phyloP scores from a whole-genome alignment of 495 filamentous ascomycete genomes.

The Opeltia flavorubescens region DNA sequence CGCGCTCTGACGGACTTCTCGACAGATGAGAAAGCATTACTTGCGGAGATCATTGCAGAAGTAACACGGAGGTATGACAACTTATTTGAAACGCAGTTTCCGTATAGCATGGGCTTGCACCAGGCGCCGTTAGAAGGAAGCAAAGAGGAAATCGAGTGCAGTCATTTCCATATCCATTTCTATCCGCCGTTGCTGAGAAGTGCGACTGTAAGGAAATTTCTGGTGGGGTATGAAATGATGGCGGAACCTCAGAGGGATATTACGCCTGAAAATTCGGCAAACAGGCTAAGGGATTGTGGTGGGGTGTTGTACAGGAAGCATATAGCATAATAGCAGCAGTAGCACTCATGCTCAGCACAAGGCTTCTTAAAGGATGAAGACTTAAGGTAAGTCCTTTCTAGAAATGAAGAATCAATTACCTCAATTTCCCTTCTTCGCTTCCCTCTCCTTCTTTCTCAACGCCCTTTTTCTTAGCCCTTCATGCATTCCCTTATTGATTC shows the following conservation, averaged over 20 bases:
- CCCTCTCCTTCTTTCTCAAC: slow-evolving; percentile 75
- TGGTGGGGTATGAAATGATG: slow-evolving; percentile 86
- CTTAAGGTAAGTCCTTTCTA: neutral
- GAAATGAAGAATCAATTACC: neutral
- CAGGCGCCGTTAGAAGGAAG: slow-evolving; percentile 85
- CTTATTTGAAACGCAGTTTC: slow-evolving; percentile 90
- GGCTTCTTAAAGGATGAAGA: no score
- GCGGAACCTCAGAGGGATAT: slow-evolving; percentile 96
- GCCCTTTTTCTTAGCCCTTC: slow-evolving; percentile 75
- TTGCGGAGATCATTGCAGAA: slow-evolving; percentile 76
- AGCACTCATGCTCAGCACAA: no score
- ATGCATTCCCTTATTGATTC: slow-evolving; percentile 68
- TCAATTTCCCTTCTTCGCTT: slow-evolving; percentile 41
- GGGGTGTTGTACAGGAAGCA: slow-evolving; percentile 74
- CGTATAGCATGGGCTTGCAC: slow-evolving; percentile 88
- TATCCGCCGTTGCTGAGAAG: slow-evolving; percentile 87
- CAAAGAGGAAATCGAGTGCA: slow-evolving; percentile 67
- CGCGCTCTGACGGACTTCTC: slow-evolving; percentile 69
- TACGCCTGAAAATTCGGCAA: slow-evolving; percentile 90
- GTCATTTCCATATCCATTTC: slow-evolving; percentile 93
- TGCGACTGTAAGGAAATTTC: slow-evolving; percentile 87
- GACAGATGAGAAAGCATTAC: slow-evolving; percentile 45
- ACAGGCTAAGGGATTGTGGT: slow-evolving; percentile 55
- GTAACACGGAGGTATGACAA: slow-evolving; percentile 89
- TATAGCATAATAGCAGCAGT: slow-evolving; percentile 20